Conservation (phyloP, 148 eudicot genomes). For the Silene conica region DNA sequence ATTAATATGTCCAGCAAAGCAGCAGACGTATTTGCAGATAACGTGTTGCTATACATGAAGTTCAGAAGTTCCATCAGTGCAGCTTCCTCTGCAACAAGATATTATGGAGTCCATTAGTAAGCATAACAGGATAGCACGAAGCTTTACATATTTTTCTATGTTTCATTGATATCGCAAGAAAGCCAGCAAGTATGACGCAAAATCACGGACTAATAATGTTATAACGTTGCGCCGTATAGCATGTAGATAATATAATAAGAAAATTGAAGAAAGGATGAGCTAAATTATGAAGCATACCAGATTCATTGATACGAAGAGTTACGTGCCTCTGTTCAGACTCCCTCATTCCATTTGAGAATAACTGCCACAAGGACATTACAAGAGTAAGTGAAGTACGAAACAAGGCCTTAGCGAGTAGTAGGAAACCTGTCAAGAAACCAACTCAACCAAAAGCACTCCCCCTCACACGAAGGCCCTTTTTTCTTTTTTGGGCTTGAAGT, state of each 20-base stretch:
- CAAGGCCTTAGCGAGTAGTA: background rate
- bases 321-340: slow-evolving; percentile 98
- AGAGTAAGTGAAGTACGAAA: background rate
- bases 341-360: slow-evolving; percentile 95
- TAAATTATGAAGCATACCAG: slow-evolving; percentile 50
- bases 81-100: slow-evolving; percentile 61
- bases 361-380: slow-evolving; percentile 33
- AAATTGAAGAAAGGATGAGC: background rate
- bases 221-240: background rate
- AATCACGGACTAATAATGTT: background rate
- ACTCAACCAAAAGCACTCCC: too few species aligned
- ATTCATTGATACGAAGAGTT: slow-evolving; percentile 75
- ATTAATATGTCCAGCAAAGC: slow-evolving; percentile 70
- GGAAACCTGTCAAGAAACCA: slow-evolving; percentile 4
- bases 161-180: too few species aligned
- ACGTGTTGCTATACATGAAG: slow-evolving; percentile 68
- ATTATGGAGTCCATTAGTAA: background rate
- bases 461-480: too few species aligned
- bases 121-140: background rate
- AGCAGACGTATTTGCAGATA: slow-evolving; percentile 49
- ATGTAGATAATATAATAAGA: background rate
- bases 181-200: background rate
- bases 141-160: background rate
- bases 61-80: slow-evolving; percentile 78
- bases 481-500: too few species aligned